These are phyloP conservation scores for Fraxinus sp. DNA, from an alignment of 305 asterid genomes.

Conservation along the genomic window DNA sequence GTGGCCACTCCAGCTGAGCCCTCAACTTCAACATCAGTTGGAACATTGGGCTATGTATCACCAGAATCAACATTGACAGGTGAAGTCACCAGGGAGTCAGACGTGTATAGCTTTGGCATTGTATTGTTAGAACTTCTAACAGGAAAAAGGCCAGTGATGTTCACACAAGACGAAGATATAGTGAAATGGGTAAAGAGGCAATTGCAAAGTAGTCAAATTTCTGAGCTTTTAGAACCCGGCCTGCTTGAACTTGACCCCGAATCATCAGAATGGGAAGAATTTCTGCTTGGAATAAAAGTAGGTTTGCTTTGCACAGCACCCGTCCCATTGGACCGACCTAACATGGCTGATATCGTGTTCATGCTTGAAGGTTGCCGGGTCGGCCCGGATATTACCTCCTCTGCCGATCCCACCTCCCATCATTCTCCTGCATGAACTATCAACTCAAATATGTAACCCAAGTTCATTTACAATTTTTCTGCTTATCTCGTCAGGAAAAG, in stretches of 20 bases:
- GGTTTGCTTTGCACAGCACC: neutral
- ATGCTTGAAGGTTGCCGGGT: neutral
- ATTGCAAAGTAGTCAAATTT: neutral
- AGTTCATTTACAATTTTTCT: neutral
- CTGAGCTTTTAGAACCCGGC: neutral
- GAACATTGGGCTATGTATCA: neutral
- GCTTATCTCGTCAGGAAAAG: neutral
- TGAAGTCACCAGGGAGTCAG: neutral
- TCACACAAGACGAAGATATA: neutral
- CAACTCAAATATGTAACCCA: neutral
- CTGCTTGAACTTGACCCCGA: neutral
- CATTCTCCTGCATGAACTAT: neutral
- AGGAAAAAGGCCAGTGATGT: neutral
- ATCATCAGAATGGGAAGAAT: neutral
- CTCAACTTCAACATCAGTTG: neutral
- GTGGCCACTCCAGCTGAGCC: neutral
- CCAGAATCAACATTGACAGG: neutral
- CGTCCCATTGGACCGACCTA: neutral
- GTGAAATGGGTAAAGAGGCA: neutral
- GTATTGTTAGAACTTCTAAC: neutral
- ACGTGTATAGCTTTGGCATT: neutral
- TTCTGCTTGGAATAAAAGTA: neutral
- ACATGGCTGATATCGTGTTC: neutral
- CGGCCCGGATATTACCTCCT: neutral
- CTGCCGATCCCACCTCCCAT: neutral